Percentiles rank a stretch among this genome's conserved stretches.
Conservation (phyloP, 1,284 basidiomycete species). For the Ganoderma sinense region DNA sequence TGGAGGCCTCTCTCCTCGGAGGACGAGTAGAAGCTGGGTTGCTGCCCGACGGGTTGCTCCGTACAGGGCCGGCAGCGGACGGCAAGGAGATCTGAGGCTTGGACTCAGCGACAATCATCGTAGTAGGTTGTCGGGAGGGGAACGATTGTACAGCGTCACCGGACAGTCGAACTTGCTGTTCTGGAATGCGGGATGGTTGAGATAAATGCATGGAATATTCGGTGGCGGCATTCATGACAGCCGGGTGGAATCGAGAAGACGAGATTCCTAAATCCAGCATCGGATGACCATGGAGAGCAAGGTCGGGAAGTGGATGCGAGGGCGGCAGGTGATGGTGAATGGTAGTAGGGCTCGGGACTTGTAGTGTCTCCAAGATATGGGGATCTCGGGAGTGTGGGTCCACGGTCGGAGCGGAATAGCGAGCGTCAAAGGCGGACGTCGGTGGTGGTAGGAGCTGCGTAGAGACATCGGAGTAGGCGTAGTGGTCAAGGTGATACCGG, state of each 20-base stretch:
- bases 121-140: constrained; percentile 33
- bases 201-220: constrained; percentile 41
- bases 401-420: constrained; percentile 34
- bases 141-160: constrained; percentile 33
- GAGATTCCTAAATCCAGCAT: constrained; percentile 37
- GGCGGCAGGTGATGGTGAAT: constrained; percentile 36
- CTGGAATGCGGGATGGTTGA: constrained; percentile 37
- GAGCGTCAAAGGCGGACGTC: constrained; percentile 36
- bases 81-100: constrained; percentile 34
- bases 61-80: constrained; percentile 28
- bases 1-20: constrained; percentile 66
- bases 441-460: constrained; percentile 32
- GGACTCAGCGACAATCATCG: constrained; percentile 35
- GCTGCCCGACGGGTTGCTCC: constrained; percentile 33
- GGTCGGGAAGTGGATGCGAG: constrained; percentile 30
- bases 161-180: constrained; percentile 35
- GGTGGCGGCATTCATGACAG: constrained; percentile 34
- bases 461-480: constrained; percentile 32
- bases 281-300: constrained; percentile 36
- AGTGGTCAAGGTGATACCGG: constrained; percentile 62
- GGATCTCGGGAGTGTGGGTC: constrained; percentile 39
- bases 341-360: constrained; percentile 37
- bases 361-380: constrained; percentile 42
- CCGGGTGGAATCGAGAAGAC: constrained; percentile 34
- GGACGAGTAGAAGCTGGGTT: constrained; percentile 38